Evolutionary conservation across 2,329 filamentous ascomycete species (phyloP), one percentile per base, ranked within the genome.

Genomic region (Corynespora cassiicola): DNA sequence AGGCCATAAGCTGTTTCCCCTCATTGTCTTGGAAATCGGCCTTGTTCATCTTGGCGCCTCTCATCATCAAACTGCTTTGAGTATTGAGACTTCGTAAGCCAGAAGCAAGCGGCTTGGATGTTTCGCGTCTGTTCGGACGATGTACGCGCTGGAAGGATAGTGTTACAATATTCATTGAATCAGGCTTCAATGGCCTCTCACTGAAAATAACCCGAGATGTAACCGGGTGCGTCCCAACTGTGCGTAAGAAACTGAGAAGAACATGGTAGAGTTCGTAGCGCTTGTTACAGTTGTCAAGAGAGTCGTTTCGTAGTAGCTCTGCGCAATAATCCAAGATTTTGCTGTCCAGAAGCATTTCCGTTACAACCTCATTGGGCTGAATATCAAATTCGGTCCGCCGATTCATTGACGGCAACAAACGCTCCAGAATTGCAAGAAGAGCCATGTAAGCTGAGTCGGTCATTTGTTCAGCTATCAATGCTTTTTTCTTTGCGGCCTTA

Each of bases 301-400:
- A 69, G 38, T 73, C 71, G 45, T 73, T 72, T 8, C 68, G 56
- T 7, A 75, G 45, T 2, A 74, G 52, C 15, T 73, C 64, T 2
- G 65, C 65, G 10, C 60, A 57, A 22, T 63, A 65, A 22, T 69
- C 61, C 7, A 73, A 47, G 7, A 74, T 41, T 18, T 65, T 63
- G 39, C 65, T 68, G 7, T 66, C 42, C 8, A 58, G 45, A 7
- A 75, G 53, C 52, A 74, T 64, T 2, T 59, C 52, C 25, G 45
- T 26, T 2, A 73, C 34, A 5, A 46, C 50, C 5, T 32, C 28
- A 3, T 66, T 60, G 12, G 69, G 61, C 12, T 61, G 48, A 20
- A 40, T 24, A 39, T 69, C 61, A 39, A 69, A 67, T 2, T 19
- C 37, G 1, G 56, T 31, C 9, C 45, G 39, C 12, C 40, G 45